A percentile compares a stretch with the other conserved stretches of the same genome.
Evolutionary conservation across 2,329 filamentous ascomycete species (phyloP).

Genomic region (Scedosporium boydii): DNA sequence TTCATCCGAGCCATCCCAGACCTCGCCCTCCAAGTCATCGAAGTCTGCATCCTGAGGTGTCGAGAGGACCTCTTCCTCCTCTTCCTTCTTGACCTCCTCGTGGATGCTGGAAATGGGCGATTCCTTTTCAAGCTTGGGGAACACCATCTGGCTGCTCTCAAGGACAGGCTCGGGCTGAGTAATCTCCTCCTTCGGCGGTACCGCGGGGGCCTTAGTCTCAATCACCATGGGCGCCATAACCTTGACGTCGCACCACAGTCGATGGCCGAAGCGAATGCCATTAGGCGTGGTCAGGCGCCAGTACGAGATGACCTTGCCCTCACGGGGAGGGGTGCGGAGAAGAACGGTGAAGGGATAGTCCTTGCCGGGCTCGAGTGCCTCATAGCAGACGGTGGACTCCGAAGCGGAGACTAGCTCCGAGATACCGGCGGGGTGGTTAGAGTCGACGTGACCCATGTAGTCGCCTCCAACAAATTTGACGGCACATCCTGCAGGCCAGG

Average conservation of each 20-base stretch:
- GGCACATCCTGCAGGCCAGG: constrained; percentile 84
- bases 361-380: constrained; percentile 62
- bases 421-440: constrained; percentile 67
- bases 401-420: constrained; percentile 67
- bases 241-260: constrained; percentile 87
- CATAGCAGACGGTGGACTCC: constrained; percentile 69
- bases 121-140: constrained; percentile 93
- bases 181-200: not conserved
- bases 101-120: constrained; percentile 76
- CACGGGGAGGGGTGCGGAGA: constrained; percentile 68
- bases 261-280: constrained; percentile 79
- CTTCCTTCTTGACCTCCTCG: constrained; percentile 39
- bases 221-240: constrained; percentile 38
- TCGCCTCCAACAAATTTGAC: constrained; percentile 91
- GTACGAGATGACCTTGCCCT: constrained; percentile 82
- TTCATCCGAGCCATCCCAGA: constrained; percentile 55
- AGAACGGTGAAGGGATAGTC: constrained; percentile 73
- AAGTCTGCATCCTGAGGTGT: constrained; percentile 15
- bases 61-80: constrained; percentile 39
- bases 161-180: constrained; percentile 15
- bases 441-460: constrained; percentile 89
- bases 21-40: constrained; percentile 35
- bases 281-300: constrained; percentile 84
- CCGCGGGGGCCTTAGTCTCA: constrained; percentile 6
- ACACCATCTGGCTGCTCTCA: constrained; percentile 70